Percentiles rank a stretch among this genome's conserved stretches.
Conservation (phyloP, 768 basidiomycete genomes). For the Podaxis sp. region DNA sequence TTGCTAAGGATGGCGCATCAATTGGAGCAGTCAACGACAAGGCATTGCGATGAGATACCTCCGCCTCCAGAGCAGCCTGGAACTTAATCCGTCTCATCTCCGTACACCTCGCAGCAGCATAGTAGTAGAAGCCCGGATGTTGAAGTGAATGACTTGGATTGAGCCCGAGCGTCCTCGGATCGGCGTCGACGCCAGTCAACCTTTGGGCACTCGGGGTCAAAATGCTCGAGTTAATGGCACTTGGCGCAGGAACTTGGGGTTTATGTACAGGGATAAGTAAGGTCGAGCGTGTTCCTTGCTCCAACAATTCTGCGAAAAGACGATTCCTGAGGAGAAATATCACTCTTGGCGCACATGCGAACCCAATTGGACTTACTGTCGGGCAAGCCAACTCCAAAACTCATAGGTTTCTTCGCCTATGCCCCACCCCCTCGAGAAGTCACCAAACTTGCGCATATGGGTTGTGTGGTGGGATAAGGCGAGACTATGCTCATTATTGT, state of each 20-base stretch:
- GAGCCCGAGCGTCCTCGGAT: constrained; percentile 56
- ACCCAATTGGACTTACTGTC: constrained; percentile 61
- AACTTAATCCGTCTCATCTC: constrained; percentile 73
- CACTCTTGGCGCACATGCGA: background rate
- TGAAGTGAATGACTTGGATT: constrained; percentile 85
- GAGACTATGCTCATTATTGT: constrained; percentile 81
- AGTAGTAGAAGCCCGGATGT: constrained; percentile 92
- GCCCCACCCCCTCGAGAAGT: constrained; percentile 89
- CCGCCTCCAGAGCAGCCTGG: constrained; percentile 50
- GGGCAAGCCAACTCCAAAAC: constrained; percentile 95
- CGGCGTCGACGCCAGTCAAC: constrained; percentile 50
- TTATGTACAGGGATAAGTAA: constrained; percentile 60
- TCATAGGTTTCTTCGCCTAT: constrained; percentile 97
- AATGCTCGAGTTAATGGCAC: constrained; percentile 19
- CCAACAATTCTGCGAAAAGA: constrained; percentile 86
- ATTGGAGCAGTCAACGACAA: background rate
- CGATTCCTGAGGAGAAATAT: constrained; percentile 60
- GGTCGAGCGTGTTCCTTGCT: constrained; percentile 68
- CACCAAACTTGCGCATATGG: constrained; percentile 82
- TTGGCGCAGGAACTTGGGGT: constrained; percentile 35
- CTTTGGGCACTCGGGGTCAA: constrained; percentile 18
- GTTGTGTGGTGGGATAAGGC: constrained; percentile 81
- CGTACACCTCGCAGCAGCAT: constrained; percentile 84
- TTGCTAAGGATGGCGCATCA: constrained; percentile 18
- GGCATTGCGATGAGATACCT: constrained; percentile 35